Conservation (phyloP, 2,329 filamentous ascomycete species). For the Cercospora sp. region DNA sequence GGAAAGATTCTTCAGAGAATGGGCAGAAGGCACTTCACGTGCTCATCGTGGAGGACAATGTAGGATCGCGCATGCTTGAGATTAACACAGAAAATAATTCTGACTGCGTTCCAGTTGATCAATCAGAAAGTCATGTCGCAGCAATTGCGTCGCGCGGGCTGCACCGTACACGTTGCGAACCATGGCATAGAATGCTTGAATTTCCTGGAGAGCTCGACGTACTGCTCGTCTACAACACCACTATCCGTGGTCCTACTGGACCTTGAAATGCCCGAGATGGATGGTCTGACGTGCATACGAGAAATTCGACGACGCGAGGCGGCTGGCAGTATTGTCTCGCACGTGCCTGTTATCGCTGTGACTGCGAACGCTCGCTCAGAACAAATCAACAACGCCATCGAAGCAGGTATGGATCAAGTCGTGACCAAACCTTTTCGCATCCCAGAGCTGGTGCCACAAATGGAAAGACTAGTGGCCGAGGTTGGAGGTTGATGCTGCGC, state of each 20-base stretch:
- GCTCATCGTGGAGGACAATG: conserved; percentile 39
- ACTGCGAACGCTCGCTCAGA: conserved; percentile 40
- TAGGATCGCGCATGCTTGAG: conserved; percentile 1
- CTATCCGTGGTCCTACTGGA: conserved; percentile 38
- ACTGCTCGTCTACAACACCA: conserved; percentile 25
- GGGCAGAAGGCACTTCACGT: conserved; percentile 30
- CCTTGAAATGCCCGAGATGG: conserved; percentile 40
- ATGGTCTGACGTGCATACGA: conserved; percentile 36
- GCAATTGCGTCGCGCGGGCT: conserved; percentile 33
- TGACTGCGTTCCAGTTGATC: conserved; percentile 20
- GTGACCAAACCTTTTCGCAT: conserved; percentile 41
- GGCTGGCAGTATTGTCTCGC: conserved; percentile 41
- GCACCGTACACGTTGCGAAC: conserved; percentile 36
- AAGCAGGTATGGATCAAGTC: conserved; percentile 40
- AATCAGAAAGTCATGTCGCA: conserved; percentile 38
- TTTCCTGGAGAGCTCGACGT: conserved; percentile 31
- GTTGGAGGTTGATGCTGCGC: conserved; percentile 24
- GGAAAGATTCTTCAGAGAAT: background rate
- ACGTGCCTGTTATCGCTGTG: conserved; percentile 39
- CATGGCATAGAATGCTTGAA: conserved; percentile 39
- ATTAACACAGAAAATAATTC: background rate
- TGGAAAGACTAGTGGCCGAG: conserved; percentile 34
- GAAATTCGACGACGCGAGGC: conserved; percentile 35
- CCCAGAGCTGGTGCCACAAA: conserved; percentile 39
- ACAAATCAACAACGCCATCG: conserved; percentile 35